Base-by-base conservation (phyloP, 352 stramenopile genomes). In the Pythium myriotylum region DNA sequence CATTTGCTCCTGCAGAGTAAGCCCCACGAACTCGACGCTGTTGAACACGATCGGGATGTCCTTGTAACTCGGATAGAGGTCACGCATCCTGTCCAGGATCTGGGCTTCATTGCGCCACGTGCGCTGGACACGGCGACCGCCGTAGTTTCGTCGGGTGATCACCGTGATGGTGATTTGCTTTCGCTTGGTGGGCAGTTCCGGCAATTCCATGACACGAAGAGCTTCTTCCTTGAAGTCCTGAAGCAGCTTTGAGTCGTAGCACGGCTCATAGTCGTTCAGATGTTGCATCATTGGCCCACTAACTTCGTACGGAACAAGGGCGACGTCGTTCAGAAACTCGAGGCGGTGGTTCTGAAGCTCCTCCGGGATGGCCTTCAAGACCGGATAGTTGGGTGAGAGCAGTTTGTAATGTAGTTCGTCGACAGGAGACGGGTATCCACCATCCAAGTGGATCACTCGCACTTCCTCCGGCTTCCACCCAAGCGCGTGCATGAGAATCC, bases 251-350 rank as follows among this genome's bases (percentile, higher is more conserved):
- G 75, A 88, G 13, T 76, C 62, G 27, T 67, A 63, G 52, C 84
- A 92, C 35, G 79, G 76, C 45, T 92, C 77, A 7, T 71, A 52
- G 39, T 91, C 65, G 52, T 92, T 65, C 37, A 92, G 51, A 42
- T 92, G 84, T 59, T 87, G 70, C 74, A 91, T 89, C 68, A 91
- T 79, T 0, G 79, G 78, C 0, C 84, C 81, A 0, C 61, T 75
- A 3, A 65, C 50, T 19, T 92, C 84, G 26, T 68, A 89, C 20
- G 81, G 77, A 7, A 76, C 67, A 7, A 91, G 35, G 33, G 88
- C 3, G 2, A 84, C 84, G 20, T 74, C 65, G 20, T 69, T 54
- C 1, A 23, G 19, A 8, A 84, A 72, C 41, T 70, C 62, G 0
- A 88, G 55, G 27, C 67, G 66, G 16, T 77, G 35, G 22, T 24